phyloP scores from a whole-genome alignment of 2,329 filamentous ascomycete species.

The Claviceps capensis region DNA sequence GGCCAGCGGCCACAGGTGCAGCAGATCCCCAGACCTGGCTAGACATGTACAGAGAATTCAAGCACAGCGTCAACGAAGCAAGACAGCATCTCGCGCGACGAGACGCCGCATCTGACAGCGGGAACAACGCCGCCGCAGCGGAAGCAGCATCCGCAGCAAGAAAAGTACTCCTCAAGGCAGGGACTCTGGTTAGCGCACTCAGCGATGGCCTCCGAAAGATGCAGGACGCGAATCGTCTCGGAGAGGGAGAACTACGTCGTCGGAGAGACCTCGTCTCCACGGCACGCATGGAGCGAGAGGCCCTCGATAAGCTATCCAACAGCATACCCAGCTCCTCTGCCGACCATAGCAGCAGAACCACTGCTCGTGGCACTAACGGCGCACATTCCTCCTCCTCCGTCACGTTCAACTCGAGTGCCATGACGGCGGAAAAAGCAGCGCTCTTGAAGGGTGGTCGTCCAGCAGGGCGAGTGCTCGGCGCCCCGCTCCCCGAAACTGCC shows the following conservation, averaged over 20 bases:
- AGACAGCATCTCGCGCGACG: slow-evolving; percentile 54
- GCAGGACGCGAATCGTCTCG: slow-evolving; percentile 41
- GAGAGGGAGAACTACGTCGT: slow-evolving; percentile 61
- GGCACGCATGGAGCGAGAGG: slow-evolving; percentile 61
- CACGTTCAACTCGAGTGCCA: slow-evolving; percentile 18
- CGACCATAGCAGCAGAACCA: slow-evolving; percentile 14
- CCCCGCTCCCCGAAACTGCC: slow-evolving; percentile 59
- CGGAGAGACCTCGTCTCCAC: slow-evolving; percentile 56
- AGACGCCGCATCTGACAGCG: slow-evolving; percentile 36
- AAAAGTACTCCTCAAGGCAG: slow-evolving; percentile 55
- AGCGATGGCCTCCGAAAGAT: slow-evolving; percentile 50
- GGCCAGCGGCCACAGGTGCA: slow-evolving; percentile 25
- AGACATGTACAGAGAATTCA: slow-evolving; percentile 62
- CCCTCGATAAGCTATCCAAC: slow-evolving; percentile 58
- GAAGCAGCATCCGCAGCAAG: slow-evolving; percentile 65
- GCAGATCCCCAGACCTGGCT: slow-evolving; percentile 59
- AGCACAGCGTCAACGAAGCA: slow-evolving; percentile 48
- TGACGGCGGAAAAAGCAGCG: slow-evolving; percentile 28
- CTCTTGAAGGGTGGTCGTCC: slow-evolving; percentile 27
- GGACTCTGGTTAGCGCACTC: slow-evolving; percentile 47
- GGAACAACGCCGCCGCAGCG: slow-evolving; percentile 29
- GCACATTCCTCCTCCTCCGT: neutral
- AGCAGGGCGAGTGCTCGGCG: slow-evolving; percentile 56
- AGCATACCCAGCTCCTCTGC: slow-evolving; percentile 24
- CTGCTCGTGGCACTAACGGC: slow-evolving; percentile 30